Evolutionary conservation across 345 rosid genomes (phyloP), one percentile per base, ranked within the genome.

Genomic region (Punica granatum): DNA sequence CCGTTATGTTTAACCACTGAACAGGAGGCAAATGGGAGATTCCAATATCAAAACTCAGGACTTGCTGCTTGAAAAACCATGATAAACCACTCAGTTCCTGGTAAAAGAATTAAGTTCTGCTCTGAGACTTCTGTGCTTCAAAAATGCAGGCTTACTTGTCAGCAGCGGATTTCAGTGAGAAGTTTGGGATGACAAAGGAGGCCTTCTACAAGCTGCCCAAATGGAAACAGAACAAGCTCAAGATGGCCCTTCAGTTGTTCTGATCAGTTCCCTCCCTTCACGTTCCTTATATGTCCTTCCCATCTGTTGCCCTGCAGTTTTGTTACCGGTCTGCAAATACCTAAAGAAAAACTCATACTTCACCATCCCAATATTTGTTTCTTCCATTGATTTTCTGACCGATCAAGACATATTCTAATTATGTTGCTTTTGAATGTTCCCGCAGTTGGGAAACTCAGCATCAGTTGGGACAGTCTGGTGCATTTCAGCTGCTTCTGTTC

Each of bases 151-250:
- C 92, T 42, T 92, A 92, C 76, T 71, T 95, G 73, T 84, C 87
- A 39, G 35, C 84, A 1, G 82, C 65, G 26, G 99, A 86, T 66
- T 95, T 95, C 81, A 83, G 73, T 74, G 98, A 90, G 87, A 90
- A 90, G 80, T 90, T 95, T 59, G 97, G 92, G 68, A 90, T 92
- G 99, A 36, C 83, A 58, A 95, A 81, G 74, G 81, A 67, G 46
- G 97, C 84, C 39, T 95, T 95, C 85, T 71, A 82, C 72, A 88
- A 89, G 86, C 71, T 92, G 67, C 96, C 99, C 0, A 95, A 92
- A 82, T 95, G 99, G 99, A 95, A 90, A 79, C 98, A 92, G 75
- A 92, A 88, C 93, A 95, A 95, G 84, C 92, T 84, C 69, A 95
- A 95, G 73, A 88, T 88, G 86, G 82, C 88, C 67, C 80, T 79